Conservation (phyloP, 1,284 basidiomycete species). For the Uromyces viciae-fabae region DNA sequence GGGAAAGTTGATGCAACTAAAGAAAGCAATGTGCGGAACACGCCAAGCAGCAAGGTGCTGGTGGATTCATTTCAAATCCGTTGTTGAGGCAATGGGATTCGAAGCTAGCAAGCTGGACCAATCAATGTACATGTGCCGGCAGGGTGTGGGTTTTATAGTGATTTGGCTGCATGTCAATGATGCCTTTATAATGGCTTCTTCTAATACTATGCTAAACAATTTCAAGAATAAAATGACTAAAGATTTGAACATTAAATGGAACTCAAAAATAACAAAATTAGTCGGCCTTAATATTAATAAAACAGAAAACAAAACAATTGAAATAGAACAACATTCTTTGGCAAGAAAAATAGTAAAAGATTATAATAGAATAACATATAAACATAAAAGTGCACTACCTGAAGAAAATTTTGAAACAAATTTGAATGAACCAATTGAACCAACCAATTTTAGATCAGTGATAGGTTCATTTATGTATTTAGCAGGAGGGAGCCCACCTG, state of each 20-base stretch:
- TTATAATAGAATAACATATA: not conserved
- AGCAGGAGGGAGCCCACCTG: not conserved
- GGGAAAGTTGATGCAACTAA: not conserved
- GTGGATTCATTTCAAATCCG: not conserved
- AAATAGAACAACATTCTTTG: not conserved
- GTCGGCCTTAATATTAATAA: not conserved
- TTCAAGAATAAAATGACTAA: not conserved
- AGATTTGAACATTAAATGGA: constrained; percentile 8
- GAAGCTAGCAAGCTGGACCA: not conserved
- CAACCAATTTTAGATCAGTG: not conserved
- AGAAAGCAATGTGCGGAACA: constrained; percentile 26
- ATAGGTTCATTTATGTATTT: not conserved
- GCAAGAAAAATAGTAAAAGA: not conserved
- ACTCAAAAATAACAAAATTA: not conserved
- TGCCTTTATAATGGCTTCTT: not conserved
- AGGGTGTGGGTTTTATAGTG: not conserved
- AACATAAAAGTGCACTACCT: not conserved
- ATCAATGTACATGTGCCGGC: not conserved
- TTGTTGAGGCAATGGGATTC: not conserved
- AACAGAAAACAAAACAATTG: not conserved
- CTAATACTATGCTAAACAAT: not conserved
- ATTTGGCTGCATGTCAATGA: constrained; percentile 27
- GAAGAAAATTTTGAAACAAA: not conserved
- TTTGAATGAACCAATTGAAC: not conserved
- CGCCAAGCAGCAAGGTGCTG: constrained; percentile 3